Conservation (phyloP, 257 asterid genomes). For the Anisodus acutangulus region DNA sequence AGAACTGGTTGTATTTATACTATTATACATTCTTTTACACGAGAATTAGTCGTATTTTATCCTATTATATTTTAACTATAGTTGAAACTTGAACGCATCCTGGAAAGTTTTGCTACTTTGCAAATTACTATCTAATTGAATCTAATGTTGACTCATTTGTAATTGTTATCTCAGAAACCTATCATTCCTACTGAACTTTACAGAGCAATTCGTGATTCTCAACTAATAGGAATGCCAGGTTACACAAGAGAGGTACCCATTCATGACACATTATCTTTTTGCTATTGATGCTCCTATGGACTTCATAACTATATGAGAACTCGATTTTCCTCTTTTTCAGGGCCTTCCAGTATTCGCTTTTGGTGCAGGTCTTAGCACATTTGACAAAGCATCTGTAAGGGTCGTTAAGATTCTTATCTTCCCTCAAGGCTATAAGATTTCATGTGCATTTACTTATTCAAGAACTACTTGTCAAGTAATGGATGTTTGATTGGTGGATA, state of each 20-base stretch:
- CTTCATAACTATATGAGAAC: slow-evolving; percentile 28
- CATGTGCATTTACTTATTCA: slow-evolving; percentile 12
- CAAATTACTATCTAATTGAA: not conserved
- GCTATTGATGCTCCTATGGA: slow-evolving; percentile 14
- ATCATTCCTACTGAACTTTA: slow-evolving; percentile 63
- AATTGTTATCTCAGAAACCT: slow-evolving; percentile 55
- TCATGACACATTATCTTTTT: not conserved
- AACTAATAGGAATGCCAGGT: slow-evolving; percentile 73
- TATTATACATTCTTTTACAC: not conserved
- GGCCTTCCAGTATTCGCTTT: slow-evolving; percentile 69
- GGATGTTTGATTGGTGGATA: slow-evolving; percentile 21
- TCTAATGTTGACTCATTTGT: slow-evolving; percentile 24
- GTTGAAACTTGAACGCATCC: not conserved
- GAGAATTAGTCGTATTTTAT: not conserved
- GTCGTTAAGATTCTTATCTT: not conserved
- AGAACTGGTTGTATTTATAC: not conserved
- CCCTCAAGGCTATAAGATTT: not conserved
- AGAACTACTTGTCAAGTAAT: not conserved
- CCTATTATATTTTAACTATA: not conserved
- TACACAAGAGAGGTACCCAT: slow-evolving; percentile 63
- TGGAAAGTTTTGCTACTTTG: not conserved
- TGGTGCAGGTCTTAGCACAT: slow-evolving; percentile 70
- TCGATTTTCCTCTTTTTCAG: slow-evolving; percentile 36
- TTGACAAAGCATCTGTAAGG: slow-evolving; percentile 70
- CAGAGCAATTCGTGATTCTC: slow-evolving; percentile 68